Evolutionary conservation across 2,329 filamentous ascomycete genomes (phyloP), one percentile per base, ranked within the genome.

Genomic region (Fusarium sp.): DNA sequence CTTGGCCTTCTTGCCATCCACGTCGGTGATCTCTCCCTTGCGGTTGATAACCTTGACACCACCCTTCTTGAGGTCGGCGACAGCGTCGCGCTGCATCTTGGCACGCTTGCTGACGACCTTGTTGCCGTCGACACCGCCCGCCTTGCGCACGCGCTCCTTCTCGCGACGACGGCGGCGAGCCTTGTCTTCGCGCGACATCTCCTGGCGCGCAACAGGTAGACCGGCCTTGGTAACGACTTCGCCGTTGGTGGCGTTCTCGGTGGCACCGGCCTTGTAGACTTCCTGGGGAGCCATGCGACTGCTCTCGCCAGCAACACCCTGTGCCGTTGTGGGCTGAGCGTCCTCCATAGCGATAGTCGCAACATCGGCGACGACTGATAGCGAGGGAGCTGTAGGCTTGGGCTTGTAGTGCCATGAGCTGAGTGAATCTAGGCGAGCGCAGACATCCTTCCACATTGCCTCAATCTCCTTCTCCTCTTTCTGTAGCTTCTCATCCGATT

Each of bases 371-470:
- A 97, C 91, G 57, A 97, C 92, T 42, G 92, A 94, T 67, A 99
- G 88, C 45, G 88, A 88, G n/a, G 93, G 89, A 52, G 91, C 91
- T 3, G 91, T 86, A 12, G 92, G 90, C 82, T 94, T 97, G 55
- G 96, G 96, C 80, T 93, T 94, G 86, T 97, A 97, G 81, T 97
- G 92, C 90, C 93, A 97, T 78, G 92, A 97, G 80, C 90, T 94
- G 67, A 99, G 88, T 28, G 92, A 89, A 80, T 99, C 96, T 57
- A 99, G 89, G 67, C 93, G 92, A 45, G 87, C 87, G 75, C 87
- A 90, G 54, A 97, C 85, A 36, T 92, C 91, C 72, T 89, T 91
- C 94, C 96, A 99, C 74, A 97, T 83, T 31, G 84, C 85, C 74
- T 91, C 89, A 55, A 98, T 91, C 77, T 97, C 94, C 61, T 88